phyloP scores from a whole-genome alignment of 306 rosid genomes.

The Medicago lupulina region DNA sequence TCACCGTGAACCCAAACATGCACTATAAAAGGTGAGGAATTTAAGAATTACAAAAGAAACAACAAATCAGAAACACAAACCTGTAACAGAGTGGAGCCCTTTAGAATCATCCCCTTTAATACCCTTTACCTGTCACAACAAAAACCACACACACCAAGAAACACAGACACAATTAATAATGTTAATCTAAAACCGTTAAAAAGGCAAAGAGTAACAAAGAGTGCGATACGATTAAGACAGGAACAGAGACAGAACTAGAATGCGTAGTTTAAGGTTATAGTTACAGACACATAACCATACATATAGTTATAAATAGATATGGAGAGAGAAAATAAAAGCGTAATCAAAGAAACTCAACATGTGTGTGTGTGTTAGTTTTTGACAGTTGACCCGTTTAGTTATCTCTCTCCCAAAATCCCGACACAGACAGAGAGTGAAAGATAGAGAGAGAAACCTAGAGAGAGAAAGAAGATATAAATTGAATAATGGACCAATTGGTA shows the following conservation, averaged over 20 bases:
- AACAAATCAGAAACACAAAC: slow-evolving; percentile 52
- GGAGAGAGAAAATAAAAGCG: slow-evolving; percentile 54
- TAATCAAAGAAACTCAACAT: slow-evolving; percentile 61
- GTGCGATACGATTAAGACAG: slow-evolving; percentile 59
- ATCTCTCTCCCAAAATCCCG: slow-evolving; percentile 65
- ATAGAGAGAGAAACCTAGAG: slow-evolving; percentile 53
- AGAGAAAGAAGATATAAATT: slow-evolving; percentile 38
- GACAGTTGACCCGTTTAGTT: slow-evolving; percentile 86
- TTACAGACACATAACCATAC: not conserved
- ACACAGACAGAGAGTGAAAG: slow-evolving; percentile 66
- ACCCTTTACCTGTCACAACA: slow-evolving; percentile 75
- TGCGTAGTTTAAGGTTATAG: slow-evolving; percentile 30
- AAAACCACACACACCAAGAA: slow-evolving; percentile 44
- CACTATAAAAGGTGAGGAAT: not conserved
- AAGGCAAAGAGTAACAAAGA: slow-evolving; percentile 39
- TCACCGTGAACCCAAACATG: too few relatives aligned
- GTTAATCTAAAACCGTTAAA: slow-evolving; percentile 37
- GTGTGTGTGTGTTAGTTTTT: slow-evolving; percentile 59
- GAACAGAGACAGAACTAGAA: slow-evolving; percentile 54
- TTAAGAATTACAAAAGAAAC: slow-evolving; percentile 36
- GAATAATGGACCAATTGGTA: slow-evolving; percentile 67
- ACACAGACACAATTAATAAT: slow-evolving; percentile 48
- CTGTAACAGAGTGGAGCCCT: slow-evolving; percentile 78
- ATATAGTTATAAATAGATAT: slow-evolving; percentile 45
- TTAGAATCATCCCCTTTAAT: slow-evolving; percentile 81